Evolutionary conservation across 192 early-diverging fungal species (phyloP), one percentile per base, ranked within the genome.

Genomic region (Coemansia sp.): DNA sequence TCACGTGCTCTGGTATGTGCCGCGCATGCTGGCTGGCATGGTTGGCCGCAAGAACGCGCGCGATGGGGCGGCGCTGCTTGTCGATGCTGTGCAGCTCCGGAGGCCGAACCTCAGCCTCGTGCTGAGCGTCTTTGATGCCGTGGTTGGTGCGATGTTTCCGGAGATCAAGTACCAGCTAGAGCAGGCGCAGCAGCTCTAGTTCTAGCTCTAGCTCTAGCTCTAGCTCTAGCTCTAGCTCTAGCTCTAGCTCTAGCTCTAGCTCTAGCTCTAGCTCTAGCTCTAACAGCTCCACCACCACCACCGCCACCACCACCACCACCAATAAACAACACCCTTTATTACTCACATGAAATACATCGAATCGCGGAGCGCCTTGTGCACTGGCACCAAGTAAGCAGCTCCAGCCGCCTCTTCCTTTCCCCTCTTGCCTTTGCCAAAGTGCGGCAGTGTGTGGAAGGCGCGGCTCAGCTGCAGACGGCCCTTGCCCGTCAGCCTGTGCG

Each of bases 21-120:
- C 88, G 19, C 85, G 90, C 27, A 43, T 90, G 18, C 60, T 95
- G 29, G 91, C 87, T 3, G 83, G 68, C 41, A 87, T 95, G 83
- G 89, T 97, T 0, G 95, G 95, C 2, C 68, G 83, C 41, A 85
- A 88, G 44, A 97, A 97, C 59, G 89, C 93, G 0, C 68, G 82
- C 4, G 69, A 83, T 36, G 95, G 95, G 12, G 92, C 94, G 0
- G 35, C 77, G 14, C 70, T 88, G 14, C 67, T 92, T 4, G 83
- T 88, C 57, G 83, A 80, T 26, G 73, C 88, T 1, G 81, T 94
- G 53, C 95, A 97, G 74, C 84, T 89, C 35, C 78, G 80, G 6
- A 19, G 82, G n/a, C 68, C 93, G 4, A 95, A 95, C 55, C 87
- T 90, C 41, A 88, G 89, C 32, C 74, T 97, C n/a, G 77, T 85